Base-by-base conservation (phyloP, 1,139 yeast species). In the Taphrina populina region DNA sequence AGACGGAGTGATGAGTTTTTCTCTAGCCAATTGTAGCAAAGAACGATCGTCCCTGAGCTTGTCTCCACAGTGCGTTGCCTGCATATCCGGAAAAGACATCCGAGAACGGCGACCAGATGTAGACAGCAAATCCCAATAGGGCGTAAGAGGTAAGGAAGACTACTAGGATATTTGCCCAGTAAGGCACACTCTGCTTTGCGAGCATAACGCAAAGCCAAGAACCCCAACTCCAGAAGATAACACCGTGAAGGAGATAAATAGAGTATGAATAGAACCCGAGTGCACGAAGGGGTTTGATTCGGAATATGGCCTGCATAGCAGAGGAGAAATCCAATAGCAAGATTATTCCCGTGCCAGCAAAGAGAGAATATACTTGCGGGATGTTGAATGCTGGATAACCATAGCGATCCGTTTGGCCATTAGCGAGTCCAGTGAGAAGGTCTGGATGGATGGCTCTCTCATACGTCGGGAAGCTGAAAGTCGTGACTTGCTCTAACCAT, bases 191-290 rank as follows among this genome's bases (percentile, higher is more conserved):
- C 15, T 32, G 32, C 8, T 33, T 29, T 17, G 54, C 34, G 20
- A 49, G 15, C 24, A 21, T 13, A 23, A 49, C 54, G 10, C 39
- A 27, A 23, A 49, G n/a, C 54, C 54, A 49, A 10, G 54, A 32
- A 19, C 54, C 54, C 39, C 43, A 49, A 13, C 46, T 37, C 54
- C 54, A 49, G 21, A 49, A 49, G 54, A 49, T 34, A 26, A 49
- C 26, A n/a, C 54, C 54, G 46, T 49, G 54, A 3, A 49, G 46
- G 30, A 49, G 40, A 33, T 49, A 49, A 32, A 49, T 39, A 19
- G 54, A 49, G 54, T 49, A 49, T 6, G 54, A 49, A 27, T 49
- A 49, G 46, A 21, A 49, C n/a, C 54, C 54, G 10, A 49, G 54
- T 10, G 44, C 54, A 7, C 54, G 45, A 15, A 49, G 37, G 26